Percentiles rank a stretch among this genome's conserved stretches.
Evolutionary conservation across 2,329 filamentous ascomycete genomes (phyloP).

Genomic region (Cordyceps javanica): DNA sequence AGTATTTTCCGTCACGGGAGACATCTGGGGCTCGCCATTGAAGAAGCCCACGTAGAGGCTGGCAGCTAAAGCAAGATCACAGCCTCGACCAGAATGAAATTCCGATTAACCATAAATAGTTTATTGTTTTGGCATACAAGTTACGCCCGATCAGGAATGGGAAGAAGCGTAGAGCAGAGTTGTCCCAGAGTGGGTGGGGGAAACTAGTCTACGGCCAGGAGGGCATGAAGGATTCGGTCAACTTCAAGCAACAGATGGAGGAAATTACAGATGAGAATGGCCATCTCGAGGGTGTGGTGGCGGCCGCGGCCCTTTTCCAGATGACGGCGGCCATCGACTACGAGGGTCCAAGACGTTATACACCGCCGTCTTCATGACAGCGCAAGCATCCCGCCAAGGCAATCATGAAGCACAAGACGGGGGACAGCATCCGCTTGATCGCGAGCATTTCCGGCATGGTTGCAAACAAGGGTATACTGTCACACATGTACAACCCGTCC

Average conservation of each 20-base stretch:
- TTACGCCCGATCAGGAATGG: slow-evolving; percentile 51
- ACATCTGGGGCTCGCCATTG: slow-evolving; percentile 67
- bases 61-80: slow-evolving; percentile 52
- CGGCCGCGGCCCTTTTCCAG: slow-evolving; percentile 63
- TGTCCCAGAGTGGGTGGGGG: slow-evolving; percentile 56
- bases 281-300: slow-evolving; percentile 62
- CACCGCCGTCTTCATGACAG: slow-evolving; percentile 64
- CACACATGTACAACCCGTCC: slow-evolving; percentile 60
- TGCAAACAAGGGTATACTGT: slow-evolving; percentile 55
- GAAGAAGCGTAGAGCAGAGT: slow-evolving; percentile 52
- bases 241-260: slow-evolving; percentile 48
- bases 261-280: slow-evolving; percentile 55
- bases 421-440: slow-evolving; percentile 51
- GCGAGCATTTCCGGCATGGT: slow-evolving; percentile 50
- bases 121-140: slow-evolving; percentile 50
- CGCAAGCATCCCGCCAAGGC: slow-evolving; percentile 62
- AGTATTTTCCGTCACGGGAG: slow-evolving; percentile 65
- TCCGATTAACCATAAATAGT: slow-evolving; percentile 30
- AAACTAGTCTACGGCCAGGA: slow-evolving; percentile 60
- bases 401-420: slow-evolving; percentile 44
- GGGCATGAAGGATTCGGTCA: slow-evolving; percentile 59
- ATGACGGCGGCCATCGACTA: slow-evolving; percentile 64
- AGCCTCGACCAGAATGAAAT: neutral
- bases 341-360: slow-evolving; percentile 48
- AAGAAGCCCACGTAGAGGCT: slow-evolving; percentile 68